These are phyloP conservation scores for Phytophthora crassamura DNA, from an alignment of 352 stramenopile species.

Conservation along the genomic window DNA sequence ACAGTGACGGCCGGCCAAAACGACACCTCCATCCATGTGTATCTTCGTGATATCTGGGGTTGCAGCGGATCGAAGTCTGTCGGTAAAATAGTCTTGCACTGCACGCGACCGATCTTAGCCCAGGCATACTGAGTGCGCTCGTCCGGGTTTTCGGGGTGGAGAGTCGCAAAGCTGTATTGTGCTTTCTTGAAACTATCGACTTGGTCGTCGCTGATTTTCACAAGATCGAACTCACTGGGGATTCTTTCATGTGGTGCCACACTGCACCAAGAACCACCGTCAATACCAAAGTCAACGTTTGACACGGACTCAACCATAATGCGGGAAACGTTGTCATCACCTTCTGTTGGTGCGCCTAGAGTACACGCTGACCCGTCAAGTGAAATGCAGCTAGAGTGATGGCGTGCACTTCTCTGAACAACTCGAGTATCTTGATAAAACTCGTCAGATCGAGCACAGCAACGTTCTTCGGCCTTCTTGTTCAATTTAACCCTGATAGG, in stretches of 20 bases:
- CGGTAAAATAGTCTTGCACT: conserved; percentile 50
- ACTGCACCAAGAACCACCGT: conserved; percentile 42
- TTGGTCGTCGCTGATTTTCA: conserved; percentile 40
- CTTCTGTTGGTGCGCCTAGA: conserved; percentile 6
- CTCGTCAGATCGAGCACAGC: conserved; percentile 11
- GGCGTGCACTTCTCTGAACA: neutral
- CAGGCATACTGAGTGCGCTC: conserved; percentile 42
- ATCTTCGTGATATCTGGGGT: conserved; percentile 46
- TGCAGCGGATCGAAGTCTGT: conserved; percentile 56
- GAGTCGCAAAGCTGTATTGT: conserved; percentile 35
- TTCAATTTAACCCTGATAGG: conserved; percentile 48
- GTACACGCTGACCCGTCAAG: conserved; percentile 36
- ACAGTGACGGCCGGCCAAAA: conserved; percentile 54
- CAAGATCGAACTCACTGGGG: conserved; percentile 58
- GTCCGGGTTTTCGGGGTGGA: conserved; percentile 18
- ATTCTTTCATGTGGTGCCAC: conserved; percentile 29
- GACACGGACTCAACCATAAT: conserved; percentile 49
- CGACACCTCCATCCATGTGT: conserved; percentile 61
- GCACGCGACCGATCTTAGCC: conserved; percentile 38
- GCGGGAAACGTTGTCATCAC: conserved; percentile 3
- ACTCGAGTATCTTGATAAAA: conserved; percentile 14
- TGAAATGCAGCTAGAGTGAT: conserved; percentile 44
- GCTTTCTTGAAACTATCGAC: conserved; percentile 15
- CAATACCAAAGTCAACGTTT: conserved; percentile 32
- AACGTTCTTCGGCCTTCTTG: conserved; percentile 13